These are phyloP conservation scores for Microbotryomycetes sp. DNA, from an alignment of 1,284 basidiomycete genomes.

Conservation along the genomic window DNA sequence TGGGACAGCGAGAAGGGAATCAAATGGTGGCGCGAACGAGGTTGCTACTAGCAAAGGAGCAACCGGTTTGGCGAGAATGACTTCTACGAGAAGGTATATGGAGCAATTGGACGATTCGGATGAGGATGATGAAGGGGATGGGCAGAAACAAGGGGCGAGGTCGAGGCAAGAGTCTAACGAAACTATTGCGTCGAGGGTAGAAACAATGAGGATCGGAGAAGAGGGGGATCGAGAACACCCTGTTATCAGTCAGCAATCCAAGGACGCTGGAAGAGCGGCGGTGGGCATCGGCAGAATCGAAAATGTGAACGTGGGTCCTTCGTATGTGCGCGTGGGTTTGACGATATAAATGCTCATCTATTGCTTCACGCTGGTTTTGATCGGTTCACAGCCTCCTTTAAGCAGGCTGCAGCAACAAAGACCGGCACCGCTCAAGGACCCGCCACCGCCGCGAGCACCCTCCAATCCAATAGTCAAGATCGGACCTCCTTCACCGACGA, in stretches of 20 bases:
- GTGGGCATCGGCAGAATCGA: not conserved
- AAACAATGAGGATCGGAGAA: not conserved
- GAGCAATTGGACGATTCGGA: conserved; percentile 13
- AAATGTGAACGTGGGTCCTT: not conserved
- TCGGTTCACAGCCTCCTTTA: no score
- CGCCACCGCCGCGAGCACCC: not conserved
- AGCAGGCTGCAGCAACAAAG: not conserved
- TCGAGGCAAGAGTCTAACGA: not conserved
- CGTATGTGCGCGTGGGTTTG: no score
- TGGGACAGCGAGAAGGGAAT: no score
- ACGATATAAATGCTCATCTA: no score
- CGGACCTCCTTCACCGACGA: conserved; percentile 16
- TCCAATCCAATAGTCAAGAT: conserved; percentile 11
- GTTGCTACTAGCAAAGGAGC: no score
- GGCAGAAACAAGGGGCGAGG: not conserved
- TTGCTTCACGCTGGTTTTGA: no score
- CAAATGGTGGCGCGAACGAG: no score
- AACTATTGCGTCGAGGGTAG: not conserved
- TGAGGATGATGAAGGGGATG: conserved; percentile 3
- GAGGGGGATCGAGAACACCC: not conserved
- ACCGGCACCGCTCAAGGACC: not conserved
- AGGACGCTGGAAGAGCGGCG: not conserved
- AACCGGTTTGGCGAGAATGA: conserved; percentile 8
- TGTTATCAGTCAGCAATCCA: not conserved
- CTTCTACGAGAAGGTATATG: conserved; percentile 17